These are phyloP conservation scores for Globisporangium spiculum DNA, from an alignment of 352 stramenopile species.

Conservation along the genomic window DNA sequence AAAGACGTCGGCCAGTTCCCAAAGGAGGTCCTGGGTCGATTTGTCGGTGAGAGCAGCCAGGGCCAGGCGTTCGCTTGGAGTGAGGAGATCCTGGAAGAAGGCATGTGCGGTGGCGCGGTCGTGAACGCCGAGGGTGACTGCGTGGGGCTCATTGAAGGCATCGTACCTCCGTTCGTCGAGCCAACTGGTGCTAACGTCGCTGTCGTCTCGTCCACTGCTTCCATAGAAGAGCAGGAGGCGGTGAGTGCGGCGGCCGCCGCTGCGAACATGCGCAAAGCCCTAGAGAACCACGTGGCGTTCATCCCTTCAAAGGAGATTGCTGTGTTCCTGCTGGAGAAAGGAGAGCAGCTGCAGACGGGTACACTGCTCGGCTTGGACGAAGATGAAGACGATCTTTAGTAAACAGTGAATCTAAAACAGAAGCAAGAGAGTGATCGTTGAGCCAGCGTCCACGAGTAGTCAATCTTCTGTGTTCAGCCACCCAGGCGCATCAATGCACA, in stretches of 20 bases:
- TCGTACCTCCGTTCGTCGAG: slow-evolving; percentile 48
- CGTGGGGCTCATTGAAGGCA: slow-evolving; percentile 75
- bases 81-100: slow-evolving; percentile 68
- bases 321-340: slow-evolving; percentile 41
- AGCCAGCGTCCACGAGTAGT: neutral
- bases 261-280: slow-evolving; percentile 47
- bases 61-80: slow-evolving; percentile 76
- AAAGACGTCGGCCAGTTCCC: slow-evolving; percentile 32
- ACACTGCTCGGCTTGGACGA: slow-evolving; percentile 25
- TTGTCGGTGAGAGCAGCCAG: slow-evolving; percentile 52
- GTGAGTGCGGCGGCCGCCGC: slow-evolving; percentile 21
- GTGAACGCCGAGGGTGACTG: slow-evolving; percentile 38
- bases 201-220: slow-evolving; percentile 7
- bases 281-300: slow-evolving; percentile 72
- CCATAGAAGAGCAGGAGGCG: slow-evolving; percentile 26
- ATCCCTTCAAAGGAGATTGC: slow-evolving; percentile 48
- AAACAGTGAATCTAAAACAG: neutral
- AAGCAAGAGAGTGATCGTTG: neutral
- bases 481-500: too few relatives aligned
- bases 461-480: neutral
- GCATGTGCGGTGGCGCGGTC: slow-evolving; percentile 80
- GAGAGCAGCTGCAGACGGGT: slow-evolving; percentile 32
- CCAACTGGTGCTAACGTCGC: neutral
- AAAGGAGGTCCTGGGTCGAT: slow-evolving; percentile 52
- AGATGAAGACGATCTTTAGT: slow-evolving; percentile 19